Evolutionary conservation across 2,329 filamentous ascomycete species (phyloP), one percentile per base, ranked within the genome.

Genomic region (Aspergillus sp.): DNA sequence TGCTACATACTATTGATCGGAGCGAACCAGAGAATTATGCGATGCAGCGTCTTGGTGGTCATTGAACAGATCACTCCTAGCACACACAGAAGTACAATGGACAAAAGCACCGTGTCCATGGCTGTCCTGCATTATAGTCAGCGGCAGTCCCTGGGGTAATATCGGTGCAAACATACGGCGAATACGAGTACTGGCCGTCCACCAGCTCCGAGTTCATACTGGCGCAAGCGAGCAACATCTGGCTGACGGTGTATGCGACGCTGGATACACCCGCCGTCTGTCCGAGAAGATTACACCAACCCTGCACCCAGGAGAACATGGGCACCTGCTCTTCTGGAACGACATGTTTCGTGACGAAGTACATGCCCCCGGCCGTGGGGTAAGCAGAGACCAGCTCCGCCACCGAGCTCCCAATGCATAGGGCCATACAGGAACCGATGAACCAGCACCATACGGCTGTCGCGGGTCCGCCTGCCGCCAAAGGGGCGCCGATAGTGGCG

Each of bases 391-490:
- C 83, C 48, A 87, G 69, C 67, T 87, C 84, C 41, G 84, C 80
- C n/a, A 87, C 84, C 52, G 82, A 86, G 58, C 80, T 83, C 13
- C 82, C 82, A 60, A 86, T 86, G 57, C 81, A 82, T 65, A 84
- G 81, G 31, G 83, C 82, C 82, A 86, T 86, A 56, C 81, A 71
- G 11, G 82, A 85, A 25, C 84, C 84, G 53, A 85, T 76, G 57
- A 85, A 76, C 84, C 84, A 87, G 50, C 82, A 82, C 84, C 84
- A 87, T 34, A 86, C 81, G 41, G 82, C 82, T 5, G 84, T 84
- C 20, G 82, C 82, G 46, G 84, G 83, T 0, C 84, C 84, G 25
- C 84, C 84, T 21, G 81, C 76, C 25, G 71, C 72, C 55, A 87
- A 73, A 1, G 84, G 84, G 34, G 76, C 77, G 10, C 81, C 81